Conservation (phyloP, 768 basidiomycete species). For the Trametes meyenii region DNA sequence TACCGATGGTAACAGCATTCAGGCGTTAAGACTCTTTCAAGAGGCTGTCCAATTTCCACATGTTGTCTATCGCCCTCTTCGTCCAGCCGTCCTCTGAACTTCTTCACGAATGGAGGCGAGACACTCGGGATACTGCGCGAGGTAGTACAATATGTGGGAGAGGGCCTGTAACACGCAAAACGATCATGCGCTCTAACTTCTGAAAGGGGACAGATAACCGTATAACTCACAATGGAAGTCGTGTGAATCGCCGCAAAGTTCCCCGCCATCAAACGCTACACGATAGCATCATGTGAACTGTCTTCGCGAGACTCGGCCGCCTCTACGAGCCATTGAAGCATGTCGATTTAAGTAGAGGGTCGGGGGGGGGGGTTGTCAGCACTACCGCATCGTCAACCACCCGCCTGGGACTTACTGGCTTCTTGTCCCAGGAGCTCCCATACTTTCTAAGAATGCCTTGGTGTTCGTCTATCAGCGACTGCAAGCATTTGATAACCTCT, state of each 20-base stretch:
- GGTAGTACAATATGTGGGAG: slow-evolving; percentile 38
- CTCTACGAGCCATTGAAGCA: slow-evolving; percentile 38
- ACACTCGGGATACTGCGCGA: slow-evolving; percentile 41
- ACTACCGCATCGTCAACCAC: neutral
- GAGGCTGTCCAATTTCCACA: slow-evolving; percentile 50
- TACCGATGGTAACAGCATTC: neutral
- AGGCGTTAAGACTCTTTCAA: slow-evolving; percentile 43
- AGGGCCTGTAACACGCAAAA: slow-evolving; percentile 28
- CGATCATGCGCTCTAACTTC: slow-evolving; percentile 2
- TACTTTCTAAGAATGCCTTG: slow-evolving; percentile 25
- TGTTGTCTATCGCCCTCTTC: slow-evolving; percentile 41
- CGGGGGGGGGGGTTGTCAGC: neutral
- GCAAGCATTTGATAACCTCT: slow-evolving; percentile 22
- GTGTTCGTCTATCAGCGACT: slow-evolving; percentile 37
- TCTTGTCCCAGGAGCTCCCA: slow-evolving; percentile 34
- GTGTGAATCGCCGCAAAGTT: slow-evolving; percentile 32
- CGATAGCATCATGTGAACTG: slow-evolving; percentile 23
- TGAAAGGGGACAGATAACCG: too few relatives aligned
- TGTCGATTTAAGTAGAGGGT: slow-evolving; percentile 31
- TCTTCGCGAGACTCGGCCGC: slow-evolving; percentile 20
- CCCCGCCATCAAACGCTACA: slow-evolving; percentile 31
- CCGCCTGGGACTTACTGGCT: slow-evolving; percentile 33
- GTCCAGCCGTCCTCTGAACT: slow-evolving; percentile 39
- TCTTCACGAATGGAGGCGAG: slow-evolving; percentile 46
- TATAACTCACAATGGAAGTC: slow-evolving; percentile 14